Percentiles rank a stretch among this genome's conserved stretches.
Conservation (phyloP, 2,329 filamentous ascomycete species). For the Corynespora cassiicola region DNA sequence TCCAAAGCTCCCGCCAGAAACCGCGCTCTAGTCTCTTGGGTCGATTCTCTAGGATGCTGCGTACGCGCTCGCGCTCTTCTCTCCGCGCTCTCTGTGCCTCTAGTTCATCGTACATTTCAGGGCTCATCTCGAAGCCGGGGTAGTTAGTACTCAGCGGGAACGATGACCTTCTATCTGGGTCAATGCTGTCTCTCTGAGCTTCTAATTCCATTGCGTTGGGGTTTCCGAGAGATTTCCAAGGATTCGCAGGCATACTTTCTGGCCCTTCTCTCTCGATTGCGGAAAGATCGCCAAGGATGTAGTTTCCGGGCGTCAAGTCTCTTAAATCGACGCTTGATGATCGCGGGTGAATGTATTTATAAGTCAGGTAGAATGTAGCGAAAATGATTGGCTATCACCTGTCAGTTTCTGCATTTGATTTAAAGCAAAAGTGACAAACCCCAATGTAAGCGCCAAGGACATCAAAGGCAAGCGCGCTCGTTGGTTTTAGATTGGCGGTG, state of each 20-base stretch:
- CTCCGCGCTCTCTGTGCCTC: conserved; percentile 16
- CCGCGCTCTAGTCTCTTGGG: conserved; percentile 17
- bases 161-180: not conserved
- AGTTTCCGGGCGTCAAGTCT: conserved; percentile 22
- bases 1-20: conserved; percentile 29
- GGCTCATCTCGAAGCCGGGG: conserved; percentile 9
- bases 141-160: conserved; percentile 4
- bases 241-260: not conserved
- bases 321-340: conserved; percentile 20
- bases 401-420: conserved; percentile 2
- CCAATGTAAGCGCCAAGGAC: conserved; percentile 32
- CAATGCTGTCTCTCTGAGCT: conserved; percentile 7
- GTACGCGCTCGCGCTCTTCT: conserved; percentile 15
- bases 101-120: conserved; percentile 18
- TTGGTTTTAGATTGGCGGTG: conserved; percentile 14
- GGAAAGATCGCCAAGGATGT: conserved; percentile 24
- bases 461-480: conserved; percentile 26
- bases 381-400: conserved; percentile 19
- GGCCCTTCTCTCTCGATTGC: conserved; percentile 20
- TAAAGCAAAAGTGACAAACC: conserved; percentile 15
- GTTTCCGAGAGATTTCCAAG: not conserved
- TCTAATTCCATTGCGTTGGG: conserved; percentile 13
- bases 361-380: conserved; percentile 19
- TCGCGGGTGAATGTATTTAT: conserved; percentile 25
- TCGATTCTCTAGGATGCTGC: conserved; percentile 16